Base-by-base conservation (phyloP, 495 filamentous ascomycete species). In the Neurospora sp. region DNA sequence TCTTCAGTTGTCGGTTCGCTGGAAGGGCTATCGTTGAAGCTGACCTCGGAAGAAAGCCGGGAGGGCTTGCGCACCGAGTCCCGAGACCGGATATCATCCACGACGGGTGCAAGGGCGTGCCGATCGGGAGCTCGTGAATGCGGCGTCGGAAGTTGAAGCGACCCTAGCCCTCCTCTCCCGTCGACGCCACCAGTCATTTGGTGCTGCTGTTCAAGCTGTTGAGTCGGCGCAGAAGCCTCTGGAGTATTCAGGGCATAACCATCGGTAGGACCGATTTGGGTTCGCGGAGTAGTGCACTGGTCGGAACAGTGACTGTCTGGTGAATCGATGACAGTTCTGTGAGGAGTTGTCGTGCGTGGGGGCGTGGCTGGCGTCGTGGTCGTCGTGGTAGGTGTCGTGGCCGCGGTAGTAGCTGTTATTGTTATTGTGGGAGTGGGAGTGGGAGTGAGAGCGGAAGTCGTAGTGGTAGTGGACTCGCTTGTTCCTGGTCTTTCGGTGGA, bases 111-210 rank as follows among this genome's bases (percentile, higher is more conserved):
- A 65, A 7, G 53, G 31, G 27, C 53, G 65, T 74, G 74, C 38
- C 72, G 73, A 69, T 61, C 39, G n/a, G 45, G 39, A 38, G 69
- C 12, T 39, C 61, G 72, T 27, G 61, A 40, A 12, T 27, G 68
- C 68, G 74, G 45, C 16, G 20, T 73, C 20, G 76, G 44, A 39
- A 38, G 20, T 44, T 68, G 48, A 61, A 75, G 74, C 71, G 75
- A 69, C 65, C 72, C 71, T 69, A 72, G 71, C 72, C 74, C 77
- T 71, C 45, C 74, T 40, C 53, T 74, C 44, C 72, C 69, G 39
- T 71, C 70, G 53, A 70, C 20, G 39, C 73, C 75, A 37, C 65
- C 68, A 38, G 78, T 72, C 78, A 80, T 80, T 75, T 79, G 77
- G 73, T 73, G 27, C 68, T 74, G 59, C 17, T 65, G 70, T 31